Base-by-base conservation (phyloP, 2,329 filamentous ascomycete genomes). In the Diaporthe citri region DNA sequence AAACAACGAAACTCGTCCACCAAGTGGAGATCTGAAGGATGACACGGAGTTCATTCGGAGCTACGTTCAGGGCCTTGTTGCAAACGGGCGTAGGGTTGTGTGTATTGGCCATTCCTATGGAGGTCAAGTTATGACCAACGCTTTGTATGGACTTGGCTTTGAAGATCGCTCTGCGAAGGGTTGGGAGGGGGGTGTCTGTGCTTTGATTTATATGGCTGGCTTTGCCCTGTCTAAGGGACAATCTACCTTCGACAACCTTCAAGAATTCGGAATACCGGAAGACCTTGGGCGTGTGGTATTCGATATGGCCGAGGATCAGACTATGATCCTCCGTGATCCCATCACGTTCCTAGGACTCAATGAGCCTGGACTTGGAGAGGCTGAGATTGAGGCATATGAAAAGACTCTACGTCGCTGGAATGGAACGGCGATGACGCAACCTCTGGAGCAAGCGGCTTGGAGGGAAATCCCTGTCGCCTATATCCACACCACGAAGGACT, bases 121-220 rank as follows among this genome's bases (percentile, higher is more conserved):
- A 1, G 71, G 59, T 10, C 71, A 73, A 13, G 60, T 67, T 20
- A 73, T 73, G 71, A 36, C 20, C 28, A 57, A 69, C n/a, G 39
- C 60, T 25, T 22, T 69, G 20, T 59, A 25, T 25, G 71, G 60
- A 34, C 71, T 69, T 13, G 60, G 71, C 5, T n/a, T 73, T 12
- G 48, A 73, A 8, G 25, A 43, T 10, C 71, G 57, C 7, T 56
- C 46, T 9, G 22, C 71, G n/a, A 46, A 64, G 36, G 71, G 71
- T 7, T 31, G 56, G 7, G 28, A 64, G 25, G 60, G 71, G 1
- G 71, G 71, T 15, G 51, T 73, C 6, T 59, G 51, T 20, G 12
- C 20, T 22, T 46, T 73, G 39, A 17, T 73, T 10, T 71, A 71
- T 22, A 57, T 71, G 71, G 51, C 52, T 1, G 71, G 28, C 25